A percentile compares a stretch with the other conserved stretches of the same genome.
These are phyloP conservation scores for Lagenidium giganteum DNA, from an alignment of 352 stramenopile genomes.

Conservation along the genomic window DNA sequence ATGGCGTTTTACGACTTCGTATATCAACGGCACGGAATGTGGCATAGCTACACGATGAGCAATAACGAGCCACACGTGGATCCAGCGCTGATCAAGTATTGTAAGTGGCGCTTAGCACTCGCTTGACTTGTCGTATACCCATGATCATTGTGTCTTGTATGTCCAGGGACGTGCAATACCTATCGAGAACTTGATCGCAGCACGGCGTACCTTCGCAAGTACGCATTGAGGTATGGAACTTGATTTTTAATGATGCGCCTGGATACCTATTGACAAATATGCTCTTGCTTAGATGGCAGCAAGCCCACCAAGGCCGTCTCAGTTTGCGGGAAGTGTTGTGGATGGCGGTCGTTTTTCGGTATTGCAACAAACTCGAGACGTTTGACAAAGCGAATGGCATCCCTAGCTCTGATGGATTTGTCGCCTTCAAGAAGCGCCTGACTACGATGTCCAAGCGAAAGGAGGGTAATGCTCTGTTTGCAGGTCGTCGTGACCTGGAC, in stretches of 20 bases:
- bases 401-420: constrained; percentile 63
- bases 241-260: background rate
- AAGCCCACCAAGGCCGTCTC: constrained; percentile 59
- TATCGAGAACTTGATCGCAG: constrained; percentile 81
- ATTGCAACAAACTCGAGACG: constrained; percentile 79
- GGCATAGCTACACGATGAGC: constrained; percentile 77
- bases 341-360: constrained; percentile 78
- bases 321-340: constrained; percentile 73
- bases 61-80: constrained; percentile 69
- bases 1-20: constrained; percentile 84
- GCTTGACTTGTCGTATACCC: background rate
- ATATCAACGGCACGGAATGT: constrained; percentile 83
- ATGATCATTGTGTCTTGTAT: background rate
- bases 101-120: constrained; percentile 25
- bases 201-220: constrained; percentile 76
- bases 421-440: constrained; percentile 61
- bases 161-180: constrained; percentile 72
- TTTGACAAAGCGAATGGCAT: constrained; percentile 78
- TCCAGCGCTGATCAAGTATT: constrained; percentile 64
- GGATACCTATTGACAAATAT: background rate
- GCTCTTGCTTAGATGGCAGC: constrained; percentile 38
- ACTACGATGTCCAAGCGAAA: constrained; percentile 48
- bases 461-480: constrained; percentile 38
- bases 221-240: constrained; percentile 42
- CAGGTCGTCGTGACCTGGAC: constrained; percentile 54